Evolutionary conservation across 2,329 filamentous ascomycete species (phyloP).

Genomic region (Fusarium citri): DNA sequence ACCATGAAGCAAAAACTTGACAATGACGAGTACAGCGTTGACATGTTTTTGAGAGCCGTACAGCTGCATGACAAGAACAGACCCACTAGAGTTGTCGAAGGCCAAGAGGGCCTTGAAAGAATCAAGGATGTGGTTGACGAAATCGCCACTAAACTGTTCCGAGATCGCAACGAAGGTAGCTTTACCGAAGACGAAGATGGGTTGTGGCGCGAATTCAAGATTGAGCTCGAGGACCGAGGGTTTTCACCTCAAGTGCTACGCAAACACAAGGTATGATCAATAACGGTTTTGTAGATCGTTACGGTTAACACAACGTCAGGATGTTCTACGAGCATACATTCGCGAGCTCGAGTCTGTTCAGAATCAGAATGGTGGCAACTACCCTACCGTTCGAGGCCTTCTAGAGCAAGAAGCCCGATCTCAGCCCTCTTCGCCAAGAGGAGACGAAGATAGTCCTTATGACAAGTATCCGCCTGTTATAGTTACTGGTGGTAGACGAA

Average conservation of each 20-base stretch:
- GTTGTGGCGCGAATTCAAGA: conserved; percentile 68
- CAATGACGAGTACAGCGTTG: conserved; percentile 64
- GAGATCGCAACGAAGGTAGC: conserved; percentile 54
- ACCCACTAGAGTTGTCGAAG: conserved; percentile 50
- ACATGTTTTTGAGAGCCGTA: conserved; percentile 68
- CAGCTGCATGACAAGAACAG: conserved; percentile 61
- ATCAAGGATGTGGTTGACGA: conserved; percentile 71
- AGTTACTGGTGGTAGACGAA: conserved; percentile 52
- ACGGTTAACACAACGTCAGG: conserved; percentile 54
- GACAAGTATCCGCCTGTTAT: conserved; percentile 57
- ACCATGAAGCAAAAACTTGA: conserved; percentile 60
- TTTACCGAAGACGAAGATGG: conserved; percentile 61
- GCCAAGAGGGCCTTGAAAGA: conserved; percentile 58
- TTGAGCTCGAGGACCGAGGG: conserved; percentile 68
- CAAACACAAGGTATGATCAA: conserved; percentile 65
- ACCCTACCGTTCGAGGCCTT: conserved; percentile 64
- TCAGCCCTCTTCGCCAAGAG: conserved; percentile 50
- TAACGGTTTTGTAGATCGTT: conserved; percentile 13
- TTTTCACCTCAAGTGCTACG: conserved; percentile 66
- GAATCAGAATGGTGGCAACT: conserved; percentile 55
- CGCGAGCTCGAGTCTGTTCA: conserved; percentile 66
- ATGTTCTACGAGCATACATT: conserved; percentile 70
- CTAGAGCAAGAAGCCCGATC: conserved; percentile 58
- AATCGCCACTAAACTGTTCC: conserved; percentile 65
- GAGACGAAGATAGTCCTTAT: conserved; percentile 52